These are phyloP conservation scores for Trypanosoma boissoni DNA, from an alignment of 208 protist species.

Conservation along the genomic window DNA sequence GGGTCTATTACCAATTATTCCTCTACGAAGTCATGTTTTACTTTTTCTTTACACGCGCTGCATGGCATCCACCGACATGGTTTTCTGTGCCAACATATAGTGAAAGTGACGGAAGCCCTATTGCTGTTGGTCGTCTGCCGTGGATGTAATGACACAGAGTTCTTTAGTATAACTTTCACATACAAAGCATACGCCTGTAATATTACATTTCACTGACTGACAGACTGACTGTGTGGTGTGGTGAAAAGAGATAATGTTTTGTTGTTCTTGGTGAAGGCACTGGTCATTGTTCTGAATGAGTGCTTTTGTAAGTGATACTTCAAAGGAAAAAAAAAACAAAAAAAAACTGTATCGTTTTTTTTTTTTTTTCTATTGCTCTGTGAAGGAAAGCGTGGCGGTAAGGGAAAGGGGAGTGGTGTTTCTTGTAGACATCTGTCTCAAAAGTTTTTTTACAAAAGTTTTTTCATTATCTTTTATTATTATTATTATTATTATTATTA, in stretches of 20 bases:
- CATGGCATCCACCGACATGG: slow-evolving; percentile 77
- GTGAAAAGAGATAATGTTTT: no score
- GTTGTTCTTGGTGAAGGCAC: no score
- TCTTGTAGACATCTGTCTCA: no score
- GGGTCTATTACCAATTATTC: slow-evolving; percentile 50
- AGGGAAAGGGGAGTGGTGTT: no score
- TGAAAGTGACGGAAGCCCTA: slow-evolving; percentile 16
- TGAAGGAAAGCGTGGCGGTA: no score
- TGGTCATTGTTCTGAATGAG: no score
- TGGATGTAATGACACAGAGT: background rate
- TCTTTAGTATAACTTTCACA: background rate
- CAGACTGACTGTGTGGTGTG: no score
- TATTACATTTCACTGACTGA: no score
- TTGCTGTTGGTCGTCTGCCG: background rate
- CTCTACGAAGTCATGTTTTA: slow-evolving; percentile 86
- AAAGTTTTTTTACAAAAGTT: no score
- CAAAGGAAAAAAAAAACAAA: slow-evolving; percentile 5
- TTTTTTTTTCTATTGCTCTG: slow-evolving; percentile 13
- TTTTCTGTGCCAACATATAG: slow-evolving; percentile 59
- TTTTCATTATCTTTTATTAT: background rate
- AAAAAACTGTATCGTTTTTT: slow-evolving; percentile 1
- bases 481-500: background rate
- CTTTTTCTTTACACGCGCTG: slow-evolving; percentile 66
- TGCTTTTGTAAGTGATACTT: no score
- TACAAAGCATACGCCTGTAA: no score